Evolutionary conservation across 805 yeast genomes (phyloP), one percentile per base, ranked within the genome.

Genomic region (Saccharomycopsis babjevae): DNA sequence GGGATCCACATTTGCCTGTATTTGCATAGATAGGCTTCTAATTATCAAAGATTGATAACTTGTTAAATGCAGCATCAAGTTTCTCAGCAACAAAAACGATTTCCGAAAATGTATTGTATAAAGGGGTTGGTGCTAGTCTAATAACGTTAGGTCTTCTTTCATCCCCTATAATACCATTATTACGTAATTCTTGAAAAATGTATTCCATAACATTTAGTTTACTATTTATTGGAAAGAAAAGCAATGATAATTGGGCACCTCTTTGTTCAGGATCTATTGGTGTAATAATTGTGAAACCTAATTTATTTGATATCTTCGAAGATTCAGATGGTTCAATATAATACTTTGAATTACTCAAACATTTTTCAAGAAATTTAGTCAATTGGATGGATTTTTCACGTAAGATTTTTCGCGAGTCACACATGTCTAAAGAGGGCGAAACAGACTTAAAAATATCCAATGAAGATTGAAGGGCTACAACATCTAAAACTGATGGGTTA

Each of bases 141-240:
- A 93, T 83, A n/a, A 91, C 97, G 69, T 84, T 84, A 0, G 97
- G 97, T 69, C 89, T 79, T 69, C 98, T 79, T 69, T 92, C 97
- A 70, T 92, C 98, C 61, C 89, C 87, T 28, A 92, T 81, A 1
- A 89, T 82, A 2, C 90, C 97, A 5, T 71, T 65, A 11, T 76
- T 68, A 39, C 74, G 75, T 64, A 92, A 69, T 62, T 76, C 74
- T 1, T 68, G 66, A 61, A 80, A 79, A 1, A 89, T 83, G 25
- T 70, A 68, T 60, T 81, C 85, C 97, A 91, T 90, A 1, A 81
- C 72, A 50, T 81, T 79, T 7, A 68, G 62, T n/a, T 67, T 62
- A 3, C 71, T 74, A n/a, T 67, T 63, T 13, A 58, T 36, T 0
- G 85, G 84, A 60, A 74, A 73, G 72, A 92, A 90, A 50, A 83